Evolutionary conservation across 2,329 filamentous ascomycete species (phyloP), one percentile per base, ranked within the genome.

Genomic region (Mycosphaerella arachidis): DNA sequence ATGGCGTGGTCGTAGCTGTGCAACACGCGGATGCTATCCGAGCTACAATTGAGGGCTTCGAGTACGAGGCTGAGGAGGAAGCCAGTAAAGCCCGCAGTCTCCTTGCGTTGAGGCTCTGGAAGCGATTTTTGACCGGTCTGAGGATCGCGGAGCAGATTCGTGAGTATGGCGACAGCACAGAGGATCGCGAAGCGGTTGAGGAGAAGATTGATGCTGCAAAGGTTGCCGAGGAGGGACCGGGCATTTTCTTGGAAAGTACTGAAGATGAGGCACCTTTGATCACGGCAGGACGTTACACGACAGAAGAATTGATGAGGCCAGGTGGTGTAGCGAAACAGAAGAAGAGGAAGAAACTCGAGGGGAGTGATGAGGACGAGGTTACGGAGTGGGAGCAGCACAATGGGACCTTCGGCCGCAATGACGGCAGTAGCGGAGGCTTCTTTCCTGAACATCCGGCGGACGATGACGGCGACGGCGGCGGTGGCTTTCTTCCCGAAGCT

Each of bases 61-160:
- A 84, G 33, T 84, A 91, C 60, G 79, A 90, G 63, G 82, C 85
- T 63, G 81, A 82, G 20, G 82, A 89, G 68, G 78, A 83, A 18
- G 86, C 88, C 66, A 79, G 85, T 53, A 83, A 86, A 37, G 73
- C 77, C 43, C 76, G 79, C 56, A 81, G 76, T 31, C 67, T 73
- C 1, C 77, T 82, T 66, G 78, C 80, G 24, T 72, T 88, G 55
- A 76, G 76, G 10, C 63, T 84, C 48, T 88, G 86, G 81, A 82
- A 82, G 63, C 82, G 84, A 45, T 82, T 86, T 45, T 74, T 86
- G 56, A 74, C 83, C 24, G 87, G 84, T 6, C 71, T 93, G 61
- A 81, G 83, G 48, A 90, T 97, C 46, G 81, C 86, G 31, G 85
- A 92, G 72, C 81, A 88, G 60, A 86, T 96, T 37, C 88, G 86